phyloP scores from a whole-genome alignment of 805 yeast genomes.

The Lipomyces starkeyi region DNA sequence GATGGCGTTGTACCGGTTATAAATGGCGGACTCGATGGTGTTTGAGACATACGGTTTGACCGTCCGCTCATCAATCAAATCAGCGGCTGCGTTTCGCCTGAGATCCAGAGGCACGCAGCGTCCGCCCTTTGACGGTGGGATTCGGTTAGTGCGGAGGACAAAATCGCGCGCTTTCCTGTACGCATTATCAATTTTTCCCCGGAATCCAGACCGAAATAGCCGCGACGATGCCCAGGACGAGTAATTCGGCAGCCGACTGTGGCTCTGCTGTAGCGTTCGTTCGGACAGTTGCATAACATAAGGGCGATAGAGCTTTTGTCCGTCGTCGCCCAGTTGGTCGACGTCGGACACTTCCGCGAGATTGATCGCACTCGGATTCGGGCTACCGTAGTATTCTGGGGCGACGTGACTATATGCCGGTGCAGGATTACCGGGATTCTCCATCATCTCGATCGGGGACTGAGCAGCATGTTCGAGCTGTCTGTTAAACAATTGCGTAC shows the following conservation, averaged over 20 bases:
- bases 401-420: slow-evolving; percentile 33
- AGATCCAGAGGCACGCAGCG: slow-evolving; percentile 70
- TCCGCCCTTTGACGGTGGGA: slow-evolving; percentile 68
- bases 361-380: slow-evolving; percentile 28
- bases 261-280: neutral
- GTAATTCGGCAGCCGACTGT: slow-evolving; percentile 39
- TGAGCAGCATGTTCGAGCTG: slow-evolving; percentile 33
- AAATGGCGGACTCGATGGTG: slow-evolving; percentile 82
- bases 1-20: slow-evolving; percentile 76
- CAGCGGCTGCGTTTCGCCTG: slow-evolving; percentile 39
- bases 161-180: slow-evolving; percentile 38
- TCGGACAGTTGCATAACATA: neutral
- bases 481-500: slow-evolving; percentile 68
- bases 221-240: slow-evolving; percentile 40
- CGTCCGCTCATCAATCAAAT: slow-evolving; percentile 72
- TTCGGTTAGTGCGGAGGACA: slow-evolving; percentile 40
- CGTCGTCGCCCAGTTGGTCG: slow-evolving; percentile 18
- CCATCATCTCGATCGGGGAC: slow-evolving; percentile 47
- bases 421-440: slow-evolving; percentile 43
- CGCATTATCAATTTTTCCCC: slow-evolving; percentile 17
- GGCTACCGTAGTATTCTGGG: slow-evolving; percentile 20
- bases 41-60: slow-evolving; percentile 67
- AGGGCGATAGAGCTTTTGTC: slow-evolving; percentile 11
- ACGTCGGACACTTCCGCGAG: slow-evolving; percentile 31
- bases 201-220: slow-evolving; percentile 21